Conservation (phyloP, 179 eudicot species). For the Gypsophila paniculata region DNA sequence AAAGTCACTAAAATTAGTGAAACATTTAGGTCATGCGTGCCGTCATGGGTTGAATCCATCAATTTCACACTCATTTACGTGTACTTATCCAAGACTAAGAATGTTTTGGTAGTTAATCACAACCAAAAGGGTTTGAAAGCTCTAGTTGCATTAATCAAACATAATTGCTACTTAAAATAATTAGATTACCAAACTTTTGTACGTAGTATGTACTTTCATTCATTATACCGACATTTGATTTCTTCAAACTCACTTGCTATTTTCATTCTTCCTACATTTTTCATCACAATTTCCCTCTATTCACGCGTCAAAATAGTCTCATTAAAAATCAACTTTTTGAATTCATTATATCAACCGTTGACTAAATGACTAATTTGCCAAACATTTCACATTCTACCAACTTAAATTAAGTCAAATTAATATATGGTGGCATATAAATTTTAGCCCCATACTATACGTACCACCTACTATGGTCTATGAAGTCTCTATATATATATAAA, state of each 20-base stretch:
- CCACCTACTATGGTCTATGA: no score
- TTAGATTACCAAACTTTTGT: slow-evolving; percentile 16
- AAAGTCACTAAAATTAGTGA: no score
- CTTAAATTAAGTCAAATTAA: neutral
- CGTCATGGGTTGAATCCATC: no score
- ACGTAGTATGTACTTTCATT: slow-evolving; percentile 4
- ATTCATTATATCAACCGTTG: slow-evolving; percentile 12
- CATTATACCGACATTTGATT: slow-evolving; percentile 27
- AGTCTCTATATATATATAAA: no score
- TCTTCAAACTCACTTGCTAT: neutral
- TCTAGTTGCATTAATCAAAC: neutral
- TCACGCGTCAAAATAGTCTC: slow-evolving; percentile 12
- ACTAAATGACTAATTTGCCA: slow-evolving; percentile 27
- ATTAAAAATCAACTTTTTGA: slow-evolving; percentile 21
- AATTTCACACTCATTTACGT: no score
- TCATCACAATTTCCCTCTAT: neutral
- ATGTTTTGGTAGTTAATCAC: neutral
- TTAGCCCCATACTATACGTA: no score
- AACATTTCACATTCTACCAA: slow-evolving; percentile 12
- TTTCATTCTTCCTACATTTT: neutral
- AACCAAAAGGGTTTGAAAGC: slow-evolving; percentile 17
- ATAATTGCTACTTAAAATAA: neutral
- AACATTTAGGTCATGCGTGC: no score
- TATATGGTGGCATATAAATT: no score
- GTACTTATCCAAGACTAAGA: neutral